These are phyloP conservation scores for Lipomyces lipofer DNA, from an alignment of 805 yeast species.

Conservation along the genomic window DNA sequence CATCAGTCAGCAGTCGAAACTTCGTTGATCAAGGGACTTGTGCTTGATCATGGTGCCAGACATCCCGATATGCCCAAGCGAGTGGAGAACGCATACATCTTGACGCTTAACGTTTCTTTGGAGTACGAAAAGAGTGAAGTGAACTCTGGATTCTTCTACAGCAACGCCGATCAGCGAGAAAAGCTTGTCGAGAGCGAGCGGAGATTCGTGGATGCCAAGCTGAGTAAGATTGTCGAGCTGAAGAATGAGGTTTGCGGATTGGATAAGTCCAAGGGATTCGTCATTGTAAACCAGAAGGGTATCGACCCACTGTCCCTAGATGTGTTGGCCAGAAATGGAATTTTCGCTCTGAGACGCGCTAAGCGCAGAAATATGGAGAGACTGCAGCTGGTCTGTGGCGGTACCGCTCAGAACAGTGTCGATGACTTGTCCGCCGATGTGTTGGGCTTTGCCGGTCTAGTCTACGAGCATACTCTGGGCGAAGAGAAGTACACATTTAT, in stretches of 20 bases:
- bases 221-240: constrained; percentile 85
- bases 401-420: constrained; percentile 95
- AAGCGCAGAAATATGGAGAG: constrained; percentile 99
- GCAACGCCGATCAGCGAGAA: constrained; percentile 94
- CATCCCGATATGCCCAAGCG: constrained; percentile 98
- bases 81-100: constrained; percentile 77
- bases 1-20: constrained; percentile 85
- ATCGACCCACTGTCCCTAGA: constrained; percentile 98
- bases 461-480: constrained; percentile 89
- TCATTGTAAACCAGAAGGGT: constrained; percentile 96
- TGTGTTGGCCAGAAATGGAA: constrained; percentile 86
- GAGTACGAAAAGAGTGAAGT: constrained; percentile 98
- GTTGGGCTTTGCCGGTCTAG: constrained; percentile 86
- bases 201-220: constrained; percentile 89
- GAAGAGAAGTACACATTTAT: constrained; percentile 97
- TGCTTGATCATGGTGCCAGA: constrained; percentile 96
- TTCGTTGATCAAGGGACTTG: constrained; percentile 79
- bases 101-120: constrained; percentile 87
- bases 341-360: constrained; percentile 94
- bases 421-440: constrained; percentile 82
- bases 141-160: constrained; percentile 91
- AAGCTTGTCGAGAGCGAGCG: constrained; percentile 91
- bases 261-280: constrained; percentile 74
- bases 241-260: constrained; percentile 88
- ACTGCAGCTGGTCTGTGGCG: constrained; percentile 92